phyloP scores from a whole-genome alignment of 2,329 filamentous ascomycete genomes.

The Clarireedia paspali region DNA sequence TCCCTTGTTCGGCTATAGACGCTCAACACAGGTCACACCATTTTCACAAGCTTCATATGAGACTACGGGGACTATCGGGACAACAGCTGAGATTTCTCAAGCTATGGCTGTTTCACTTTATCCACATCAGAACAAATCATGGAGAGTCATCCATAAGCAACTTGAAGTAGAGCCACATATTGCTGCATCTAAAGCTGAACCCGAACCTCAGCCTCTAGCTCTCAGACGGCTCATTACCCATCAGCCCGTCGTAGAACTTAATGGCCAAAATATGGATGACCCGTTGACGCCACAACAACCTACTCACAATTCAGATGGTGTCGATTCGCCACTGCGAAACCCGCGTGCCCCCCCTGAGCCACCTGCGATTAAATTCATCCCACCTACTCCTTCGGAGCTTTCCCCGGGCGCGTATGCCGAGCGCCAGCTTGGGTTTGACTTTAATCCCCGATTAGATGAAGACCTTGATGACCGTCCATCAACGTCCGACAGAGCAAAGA shows the following conservation, averaged over 20 bases:
- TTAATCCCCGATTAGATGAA: constrained; percentile 1
- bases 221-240: constrained; percentile 8
- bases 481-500: constrained; percentile 34
- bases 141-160: constrained; percentile 3
- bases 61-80: constrained; percentile 43
- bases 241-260: constrained; percentile 19
- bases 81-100: constrained; percentile 52
- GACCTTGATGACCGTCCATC: constrained; percentile 30
- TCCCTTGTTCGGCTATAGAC: constrained; percentile 43
- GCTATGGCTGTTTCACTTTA: constrained; percentile 55
- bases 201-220: background rate
- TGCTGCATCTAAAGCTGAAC: background rate
- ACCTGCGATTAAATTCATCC: constrained; percentile 53
- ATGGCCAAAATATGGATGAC: constrained; percentile 32
- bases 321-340: constrained; percentile 56
- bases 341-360: constrained; percentile 51
- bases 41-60: constrained; percentile 56
- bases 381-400: constrained; percentile 52
- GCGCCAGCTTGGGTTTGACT: constrained; percentile 44
- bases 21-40: constrained; percentile 51
- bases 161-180: background rate
- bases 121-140: constrained; percentile 56
- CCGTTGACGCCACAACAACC: constrained; percentile 47
- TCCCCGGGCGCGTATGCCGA: constrained; percentile 48
- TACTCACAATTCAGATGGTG: constrained; percentile 40